These are phyloP conservation scores for Arachis stenosperma DNA, from an alignment of 306 rosid genomes.

Conservation along the genomic window DNA sequence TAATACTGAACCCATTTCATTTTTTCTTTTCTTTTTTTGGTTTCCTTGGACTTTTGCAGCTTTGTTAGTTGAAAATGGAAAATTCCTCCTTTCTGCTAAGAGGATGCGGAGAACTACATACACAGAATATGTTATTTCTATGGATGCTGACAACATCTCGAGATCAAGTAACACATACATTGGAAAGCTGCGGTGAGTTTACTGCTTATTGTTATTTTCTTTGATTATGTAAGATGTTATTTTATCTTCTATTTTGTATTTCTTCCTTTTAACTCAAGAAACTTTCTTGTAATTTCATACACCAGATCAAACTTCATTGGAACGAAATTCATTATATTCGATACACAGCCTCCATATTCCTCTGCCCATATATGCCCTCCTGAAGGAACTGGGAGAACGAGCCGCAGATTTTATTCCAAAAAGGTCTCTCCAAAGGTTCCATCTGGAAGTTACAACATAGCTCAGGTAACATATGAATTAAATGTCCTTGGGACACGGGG, in stretches of 20 bases:
- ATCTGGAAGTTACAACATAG: constrained; percentile 86
- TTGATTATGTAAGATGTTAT: not conserved
- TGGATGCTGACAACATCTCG: constrained; percentile 86
- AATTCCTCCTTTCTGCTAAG: constrained; percentile 92
- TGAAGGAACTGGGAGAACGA: constrained; percentile 73
- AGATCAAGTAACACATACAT: constrained; percentile 90
- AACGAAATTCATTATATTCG: constrained; percentile 83
- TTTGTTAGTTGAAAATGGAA: constrained; percentile 87
- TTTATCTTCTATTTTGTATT: not conserved
- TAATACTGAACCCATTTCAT: not conserved
- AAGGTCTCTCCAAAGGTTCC: constrained; percentile 95
- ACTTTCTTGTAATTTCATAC: constrained; percentile 30
- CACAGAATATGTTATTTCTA: constrained; percentile 91
- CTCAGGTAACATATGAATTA: constrained; percentile 86
- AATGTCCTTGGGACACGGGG: constrained; percentile 94
- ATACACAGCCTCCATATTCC: constrained; percentile 78
- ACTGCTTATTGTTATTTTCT: constrained; percentile 14
- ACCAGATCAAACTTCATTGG: constrained; percentile 95
- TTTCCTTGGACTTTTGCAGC: constrained; percentile 49
- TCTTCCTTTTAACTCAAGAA: not conserved
- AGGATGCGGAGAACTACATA: constrained; percentile 84
- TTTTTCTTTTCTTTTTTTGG: not conserved
- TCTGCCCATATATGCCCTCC: constrained; percentile 63
- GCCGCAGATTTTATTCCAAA: constrained; percentile 87
- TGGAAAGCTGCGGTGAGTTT: constrained; percentile 77